Base-by-base conservation (phyloP, 306 rosid genomes). In the Mucuna pruriens region DNA sequence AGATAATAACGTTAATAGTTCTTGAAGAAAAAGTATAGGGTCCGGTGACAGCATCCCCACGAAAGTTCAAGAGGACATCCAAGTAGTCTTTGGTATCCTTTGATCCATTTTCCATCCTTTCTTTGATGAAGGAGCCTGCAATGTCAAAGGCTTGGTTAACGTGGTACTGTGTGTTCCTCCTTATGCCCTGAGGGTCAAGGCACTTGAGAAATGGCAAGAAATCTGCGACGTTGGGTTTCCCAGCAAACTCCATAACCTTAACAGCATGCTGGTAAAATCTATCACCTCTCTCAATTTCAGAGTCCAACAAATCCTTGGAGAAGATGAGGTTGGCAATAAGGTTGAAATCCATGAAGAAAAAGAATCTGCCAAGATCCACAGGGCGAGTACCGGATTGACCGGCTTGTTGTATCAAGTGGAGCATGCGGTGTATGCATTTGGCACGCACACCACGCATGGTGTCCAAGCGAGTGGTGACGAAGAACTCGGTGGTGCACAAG, bases 321-420 rank as follows among this genome's bases (percentile, higher is more conserved):
- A 94, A 94, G 25, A 94, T 86, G 4, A 94, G 88, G 73, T 94
- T 94, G 34, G 97, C 97, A n/a, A 94, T 90, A 15, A 92, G 87
- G 78, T 94, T 94, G 52, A 94, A 94, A 15, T 86, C 51, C 98
- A 94, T 94, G 55, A 90, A 73, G 89, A 94, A 92, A 40, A 91
- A 60, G 15, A 80, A 88, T 65, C 84, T 88, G 3, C 98, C 90
- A 45, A 94, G 71, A 45, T 94, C 94, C 76, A 94, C 65, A 6
- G 71, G 68, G 15, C 61, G 33, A 6, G 54, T 29, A 4, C 85
- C 82, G 40, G 55, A 38, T 1, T 13, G 51, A 13, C 39, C 62
- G 4, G 81, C 68, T 9, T 82, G 86, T 29, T 82, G 61, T 3
- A 94, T 74, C 79, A 75, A 84, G 6, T 42, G 74, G 9, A 92